Conservation (phyloP, 768 basidiomycete species). For the Lactarius hengduanensis region DNA sequence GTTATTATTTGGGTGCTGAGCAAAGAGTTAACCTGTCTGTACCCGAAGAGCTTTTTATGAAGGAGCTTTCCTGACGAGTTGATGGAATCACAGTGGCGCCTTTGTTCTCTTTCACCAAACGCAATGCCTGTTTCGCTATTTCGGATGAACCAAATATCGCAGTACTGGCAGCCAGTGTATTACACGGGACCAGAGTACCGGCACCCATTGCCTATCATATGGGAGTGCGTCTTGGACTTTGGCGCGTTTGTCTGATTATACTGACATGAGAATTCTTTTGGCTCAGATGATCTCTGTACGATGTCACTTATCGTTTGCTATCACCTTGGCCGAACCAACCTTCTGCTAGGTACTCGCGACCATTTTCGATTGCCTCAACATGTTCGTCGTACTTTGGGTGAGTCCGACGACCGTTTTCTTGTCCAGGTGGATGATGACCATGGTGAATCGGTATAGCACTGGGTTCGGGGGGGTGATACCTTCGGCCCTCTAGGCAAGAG, state of each 20-base stretch:
- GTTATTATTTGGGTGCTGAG: constrained; percentile 16
- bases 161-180: neutral
- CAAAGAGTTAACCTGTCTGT: constrained; percentile 13
- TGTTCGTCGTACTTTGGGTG: constrained; percentile 18
- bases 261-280: neutral
- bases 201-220: constrained; percentile 8
- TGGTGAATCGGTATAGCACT: constrained; percentile 11
- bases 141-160: no score
- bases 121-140: constrained; percentile 14
- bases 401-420: neutral
- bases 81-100: constrained; percentile 9
- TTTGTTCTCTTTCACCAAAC: neutral
- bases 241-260: neutral
- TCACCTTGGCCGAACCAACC: neutral
- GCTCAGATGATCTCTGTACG: constrained; percentile 19
- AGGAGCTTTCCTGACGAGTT: neutral
- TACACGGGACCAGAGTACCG: neutral
- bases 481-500: constrained; percentile 21
- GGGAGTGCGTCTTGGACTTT: constrained; percentile 19
- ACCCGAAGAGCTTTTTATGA: neutral
- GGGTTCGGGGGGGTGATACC: constrained; percentile 13
- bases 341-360: constrained; percentile 10
- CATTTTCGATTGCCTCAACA: constrained; percentile 21
- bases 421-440: neutral
- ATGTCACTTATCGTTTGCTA: neutral